Evolutionary conservation across 1,284 basidiomycete species (phyloP), one percentile per base, ranked within the genome.

Genomic region (Leccinum angustisporum): DNA sequence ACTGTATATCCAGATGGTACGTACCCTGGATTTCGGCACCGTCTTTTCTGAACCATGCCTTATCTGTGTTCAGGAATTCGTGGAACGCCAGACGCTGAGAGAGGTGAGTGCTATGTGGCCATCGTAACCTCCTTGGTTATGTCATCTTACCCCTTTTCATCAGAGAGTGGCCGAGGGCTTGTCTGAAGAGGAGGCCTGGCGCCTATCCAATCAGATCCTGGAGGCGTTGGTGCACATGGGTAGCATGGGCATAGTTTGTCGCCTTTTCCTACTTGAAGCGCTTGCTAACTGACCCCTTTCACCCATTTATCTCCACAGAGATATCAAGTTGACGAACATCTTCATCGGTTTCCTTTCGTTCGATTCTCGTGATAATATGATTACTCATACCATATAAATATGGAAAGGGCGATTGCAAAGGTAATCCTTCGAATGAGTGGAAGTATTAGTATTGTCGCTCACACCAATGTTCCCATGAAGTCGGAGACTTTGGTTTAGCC

Each of bases 401-500:
- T 74, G 90, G 86, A 13, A 91, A 91, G 61, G 94, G 93, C 5
- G 93, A 97, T 67, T 90, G 92, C 80, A 90, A 97, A 92, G 84
- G 91, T 86, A 63, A 59, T 71, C 54, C 4, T n/a, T 40, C 10
- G 30, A 40, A 27, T n/a, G 2, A 18, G 16, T 31, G 21, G 21
- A 55, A 54, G 25, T 54, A 18, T 57, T 3, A 5, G 16, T 56
- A 25, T 38, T 66, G 38, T 50, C 11, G 21, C 18, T 27, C 27
- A 3, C 34, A 10, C 36, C n/a, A 16, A 27, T 18, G 25, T 16
- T 54, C 33, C 13, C 59, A 36, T 56, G 13, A 65, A 82, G 87
- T 98, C 55, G 96, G 95, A 27, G 96, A 98, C 76, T 98, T 98
- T 72, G 96, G 96, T 38, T 81, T 98, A 16, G 93, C 91, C 2